Base-by-base conservation (phyloP, 805 yeast species). In the Candida koratica region DNA sequence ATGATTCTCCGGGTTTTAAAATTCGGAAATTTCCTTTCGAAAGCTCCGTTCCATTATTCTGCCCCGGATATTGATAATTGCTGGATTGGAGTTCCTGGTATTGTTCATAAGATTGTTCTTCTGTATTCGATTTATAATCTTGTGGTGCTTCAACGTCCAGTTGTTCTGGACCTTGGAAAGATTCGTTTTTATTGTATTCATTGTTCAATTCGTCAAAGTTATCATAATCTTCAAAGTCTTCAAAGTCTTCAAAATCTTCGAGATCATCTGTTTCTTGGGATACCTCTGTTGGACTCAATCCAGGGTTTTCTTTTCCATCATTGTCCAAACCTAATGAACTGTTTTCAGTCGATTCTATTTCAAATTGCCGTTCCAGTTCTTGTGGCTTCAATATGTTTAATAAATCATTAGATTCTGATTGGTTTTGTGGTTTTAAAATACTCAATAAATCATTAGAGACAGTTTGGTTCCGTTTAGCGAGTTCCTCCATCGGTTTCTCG, bases 181-280 rank as follows among this genome's bases (percentile, higher is more conserved):
- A n/a, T n/a, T n/a, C n/a, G n/a, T n/a, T n/a, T n/a, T n/a, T n/a
- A n/a, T n/a, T n/a, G n/a, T n/a, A n/a, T 29, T 35, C 44, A 18
- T 33, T 26, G 20, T 41, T 32, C 17, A 41, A 30, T 28, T 62
- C 69, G 29, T 65, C 69, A 37, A 64, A 41, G 28, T 51, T n/a
- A n/a, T n/a, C n/a, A n/a, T n/a, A n/a, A n/a, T n/a, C 55, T 18
- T 53, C 56, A 25, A 52, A 56, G 28, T 59, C 59, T 19, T 60
- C 64, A 34, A 54, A 56, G 34, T 56, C 60, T 24, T 57, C 63
- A 28, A 59, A 63, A 22, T 47, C 47, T 20, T 20, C 23, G 10
- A 20, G 10, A 8, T 20, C 23, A 7, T 20, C 23, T 20, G 7
- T 7, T 20, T 20, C 23, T 20, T 20, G 7, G 23, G n/a, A n/a